Evolutionary conservation across 2,329 filamentous ascomycete species (phyloP).

Genomic region (Cladosporium cucumerinum): DNA sequence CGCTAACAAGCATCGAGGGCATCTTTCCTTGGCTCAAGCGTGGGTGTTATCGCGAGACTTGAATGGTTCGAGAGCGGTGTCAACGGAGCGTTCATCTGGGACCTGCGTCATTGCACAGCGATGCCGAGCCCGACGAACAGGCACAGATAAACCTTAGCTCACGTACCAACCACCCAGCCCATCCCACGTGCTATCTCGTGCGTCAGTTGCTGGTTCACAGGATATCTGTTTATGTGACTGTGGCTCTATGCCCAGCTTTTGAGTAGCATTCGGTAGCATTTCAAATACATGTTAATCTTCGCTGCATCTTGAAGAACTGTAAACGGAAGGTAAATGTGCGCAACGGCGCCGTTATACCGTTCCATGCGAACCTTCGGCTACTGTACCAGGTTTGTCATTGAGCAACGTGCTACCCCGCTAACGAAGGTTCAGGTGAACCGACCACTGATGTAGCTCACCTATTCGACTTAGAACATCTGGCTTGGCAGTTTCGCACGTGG

Average conservation of each 20-base stretch:
- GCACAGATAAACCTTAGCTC: not conserved
- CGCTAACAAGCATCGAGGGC: not conserved
- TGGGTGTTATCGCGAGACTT: not conserved
- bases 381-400: not conserved
- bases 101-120: constrained; percentile 7
- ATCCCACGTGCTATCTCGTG: not conserved
- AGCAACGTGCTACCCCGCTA: not conserved
- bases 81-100: not conserved
- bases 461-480: not conserved
- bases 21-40: not conserved
- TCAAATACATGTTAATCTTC: not conserved
- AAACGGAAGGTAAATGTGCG: not conserved
- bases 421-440: no score
- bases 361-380: not conserved
- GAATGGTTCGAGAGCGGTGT: not conserved
- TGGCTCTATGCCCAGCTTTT: not conserved
- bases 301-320: not conserved
- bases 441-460: not conserved
- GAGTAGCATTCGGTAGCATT: not conserved
- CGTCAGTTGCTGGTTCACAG: not conserved
- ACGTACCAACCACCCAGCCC: not conserved
- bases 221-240: not conserved
- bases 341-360: not conserved
- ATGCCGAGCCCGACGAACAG: constrained; percentile 4
- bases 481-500: not conserved